Evolutionary conservation across 345 rosid genomes (phyloP).

Genomic region (Eutrema yunnanense): DNA sequence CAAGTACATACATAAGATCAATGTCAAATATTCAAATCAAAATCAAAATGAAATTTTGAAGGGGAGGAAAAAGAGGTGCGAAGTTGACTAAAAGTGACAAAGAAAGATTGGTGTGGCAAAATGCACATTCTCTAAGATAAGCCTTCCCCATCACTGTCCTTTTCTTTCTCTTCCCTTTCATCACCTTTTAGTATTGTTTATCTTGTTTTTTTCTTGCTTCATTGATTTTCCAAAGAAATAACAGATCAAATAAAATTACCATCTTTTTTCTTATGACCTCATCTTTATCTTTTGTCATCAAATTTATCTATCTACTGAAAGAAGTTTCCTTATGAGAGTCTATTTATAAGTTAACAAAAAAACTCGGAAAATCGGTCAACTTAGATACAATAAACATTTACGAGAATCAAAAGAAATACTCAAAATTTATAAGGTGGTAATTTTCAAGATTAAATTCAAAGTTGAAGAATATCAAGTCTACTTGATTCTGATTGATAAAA

Average conservation of each 20-base stretch:
- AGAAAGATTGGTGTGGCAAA: slow-evolving; percentile 30
- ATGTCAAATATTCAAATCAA: slow-evolving; percentile 20
- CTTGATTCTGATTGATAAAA: slow-evolving; percentile 22
- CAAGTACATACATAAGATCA: slow-evolving; percentile 19
- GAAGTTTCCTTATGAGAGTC: background rate
- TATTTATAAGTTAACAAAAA: background rate
- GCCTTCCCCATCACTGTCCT: slow-evolving; percentile 29
- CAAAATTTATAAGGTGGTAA: background rate
- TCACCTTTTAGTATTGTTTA: slow-evolving; percentile 24
- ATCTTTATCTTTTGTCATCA: background rate
- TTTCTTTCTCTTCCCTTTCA: slow-evolving; percentile 31
- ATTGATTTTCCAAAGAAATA: background rate
- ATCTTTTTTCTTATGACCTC: background rate
- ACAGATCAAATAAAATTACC: background rate
- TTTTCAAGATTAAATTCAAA: background rate
- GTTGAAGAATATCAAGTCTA: slow-evolving; percentile 23
- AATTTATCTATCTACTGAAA: background rate
- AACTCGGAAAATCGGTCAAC: background rate
- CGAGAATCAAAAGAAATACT: background rate
- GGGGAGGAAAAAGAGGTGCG: slow-evolving; percentile 24
- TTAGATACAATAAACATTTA: background rate
- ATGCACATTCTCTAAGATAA: slow-evolving; percentile 36
- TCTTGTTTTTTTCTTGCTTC: background rate
- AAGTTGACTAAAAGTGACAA: slow-evolving; percentile 39
- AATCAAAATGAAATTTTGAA: background rate